Evolutionary conservation across 2,329 filamentous ascomycete species (phyloP), one percentile per base, ranked within the genome.

Genomic region (Arthroderma uncinatum): DNA sequence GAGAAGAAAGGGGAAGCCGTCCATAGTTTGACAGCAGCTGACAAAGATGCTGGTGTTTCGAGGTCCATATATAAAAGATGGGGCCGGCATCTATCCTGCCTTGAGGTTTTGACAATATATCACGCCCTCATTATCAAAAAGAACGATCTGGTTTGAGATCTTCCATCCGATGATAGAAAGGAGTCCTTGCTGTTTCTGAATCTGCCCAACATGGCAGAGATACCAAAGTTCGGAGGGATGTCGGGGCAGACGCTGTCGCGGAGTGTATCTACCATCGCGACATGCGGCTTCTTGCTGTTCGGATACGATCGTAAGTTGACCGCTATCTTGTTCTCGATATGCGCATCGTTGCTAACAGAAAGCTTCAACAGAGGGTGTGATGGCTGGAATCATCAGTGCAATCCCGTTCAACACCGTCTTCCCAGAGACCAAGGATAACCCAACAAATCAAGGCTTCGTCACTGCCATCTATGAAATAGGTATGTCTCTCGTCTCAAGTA

Each of bases 181-280:
- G 10, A 50, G 14, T 21, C 23, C 7, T 50, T 50, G 47, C 28
- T 4, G 21, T 16, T 8, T 33, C n/a, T 50, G 9, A 50, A 50
- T 47, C 47, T 50, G 47, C 28, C 58, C 23, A 42, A 54, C 23
- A 59, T 58, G 58, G 56, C 42, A 23, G 56, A 58, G 30, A 39
- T 40, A 36, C 79, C 67, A 82, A 82, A 68, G 73, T 78, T 77
- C 36, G 47, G 47, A 30, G 47, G 47, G 19, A 50, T 50, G 47
- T 50, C 47, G 10, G 83, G 83, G 67, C 76, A 73, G 62, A 73
- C 71, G 37, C 74, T 86, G 55, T 80, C 78, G 16, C 63, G 83
- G 60, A 72, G 77, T 39, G 76, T 86, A 50, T 83, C 83, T 1
- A 76, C 78, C n/a, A 77, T 85, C 36, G 80, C 80, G 7, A 82